Percentiles rank a stretch among this genome's conserved stretches.
Evolutionary conservation across 2,329 filamentous ascomycete genomes (phyloP).

Genomic region (Tympanopsis confertula): DNA sequence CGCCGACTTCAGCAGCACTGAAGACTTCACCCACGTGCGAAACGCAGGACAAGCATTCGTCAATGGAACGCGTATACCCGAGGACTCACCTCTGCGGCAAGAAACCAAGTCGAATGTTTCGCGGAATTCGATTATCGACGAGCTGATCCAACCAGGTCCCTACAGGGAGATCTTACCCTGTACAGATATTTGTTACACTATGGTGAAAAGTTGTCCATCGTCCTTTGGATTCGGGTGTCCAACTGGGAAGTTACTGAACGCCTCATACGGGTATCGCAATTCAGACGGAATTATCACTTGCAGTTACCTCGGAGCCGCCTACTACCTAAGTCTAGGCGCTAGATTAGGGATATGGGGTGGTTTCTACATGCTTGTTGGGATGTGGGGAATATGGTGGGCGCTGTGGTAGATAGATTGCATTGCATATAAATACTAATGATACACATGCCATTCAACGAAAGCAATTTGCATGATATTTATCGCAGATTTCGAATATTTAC

Average conservation of each 20-base stretch:
- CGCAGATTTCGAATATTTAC: not conserved
- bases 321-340: not conserved
- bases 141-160: slow-evolving; percentile 43
- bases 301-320: not conserved
- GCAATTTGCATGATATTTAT: not conserved
- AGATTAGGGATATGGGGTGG: not conserved
- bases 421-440: no score
- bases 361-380: not conserved
- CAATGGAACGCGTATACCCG: slow-evolving; percentile 24
- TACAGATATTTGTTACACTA: slow-evolving; percentile 46
- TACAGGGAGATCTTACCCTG: slow-evolving; percentile 60
- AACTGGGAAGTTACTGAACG: not conserved
- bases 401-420: no score
- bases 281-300: not conserved
- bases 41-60: slow-evolving; percentile 39
- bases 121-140: slow-evolving; percentile 41
- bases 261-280: not conserved
- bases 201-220: slow-evolving; percentile 52
- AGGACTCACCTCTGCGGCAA: slow-evolving; percentile 5
- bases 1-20: slow-evolving; percentile 40
- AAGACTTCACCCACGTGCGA: slow-evolving; percentile 34
- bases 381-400: not conserved
- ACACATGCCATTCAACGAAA: no score
- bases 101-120: not conserved
- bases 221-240: slow-evolving; percentile 48